These are phyloP conservation scores for Podila clonocystis DNA, from an alignment of 192 early-diverging fungal genomes.

Conservation along the genomic window DNA sequence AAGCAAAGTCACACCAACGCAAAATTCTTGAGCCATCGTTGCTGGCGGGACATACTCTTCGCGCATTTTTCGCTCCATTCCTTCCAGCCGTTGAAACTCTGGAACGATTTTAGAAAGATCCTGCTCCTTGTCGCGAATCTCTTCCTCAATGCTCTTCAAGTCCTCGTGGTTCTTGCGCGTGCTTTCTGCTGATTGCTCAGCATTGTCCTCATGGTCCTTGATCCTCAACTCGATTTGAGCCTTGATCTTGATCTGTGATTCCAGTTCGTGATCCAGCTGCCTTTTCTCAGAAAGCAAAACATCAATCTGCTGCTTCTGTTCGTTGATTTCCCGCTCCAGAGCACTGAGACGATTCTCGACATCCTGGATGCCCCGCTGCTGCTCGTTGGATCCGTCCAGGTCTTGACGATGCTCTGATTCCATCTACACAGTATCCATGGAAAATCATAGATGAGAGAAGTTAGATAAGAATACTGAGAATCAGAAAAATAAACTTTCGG, in stretches of 20 bases:
- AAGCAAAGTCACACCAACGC: neutral
- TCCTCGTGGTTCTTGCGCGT: conserved; percentile 43
- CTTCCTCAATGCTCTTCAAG: conserved; percentile 53
- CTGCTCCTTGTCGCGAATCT: conserved; percentile 70
- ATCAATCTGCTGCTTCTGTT: conserved; percentile 71
- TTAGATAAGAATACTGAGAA: conserved; percentile 34
- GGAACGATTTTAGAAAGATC: conserved; percentile 74
- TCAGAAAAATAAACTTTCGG: no score
- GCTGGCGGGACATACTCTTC: conserved; percentile 62
- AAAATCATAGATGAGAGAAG: conserved; percentile 53
- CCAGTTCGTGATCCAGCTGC: conserved; percentile 76
- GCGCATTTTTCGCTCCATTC: conserved; percentile 66
- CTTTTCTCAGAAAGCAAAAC: conserved; percentile 73
- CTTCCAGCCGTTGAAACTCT: conserved; percentile 67
- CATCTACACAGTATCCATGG: conserved; percentile 48
- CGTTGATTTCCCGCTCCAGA: conserved; percentile 67
- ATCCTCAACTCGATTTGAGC: conserved; percentile 84
- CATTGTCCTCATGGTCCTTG: conserved; percentile 80
- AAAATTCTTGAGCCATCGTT: no score
- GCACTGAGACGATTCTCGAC: conserved; percentile 60
- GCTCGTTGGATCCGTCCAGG: conserved; percentile 63
- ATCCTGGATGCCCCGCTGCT: conserved; percentile 65
- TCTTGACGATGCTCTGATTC: conserved; percentile 43
- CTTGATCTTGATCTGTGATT: conserved; percentile 79
- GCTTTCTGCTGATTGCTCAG: conserved; percentile 30